Evolutionary conservation across 2,329 filamentous ascomycete genomes (phyloP).

Genomic region (Colletotrichum endophyticum): DNA sequence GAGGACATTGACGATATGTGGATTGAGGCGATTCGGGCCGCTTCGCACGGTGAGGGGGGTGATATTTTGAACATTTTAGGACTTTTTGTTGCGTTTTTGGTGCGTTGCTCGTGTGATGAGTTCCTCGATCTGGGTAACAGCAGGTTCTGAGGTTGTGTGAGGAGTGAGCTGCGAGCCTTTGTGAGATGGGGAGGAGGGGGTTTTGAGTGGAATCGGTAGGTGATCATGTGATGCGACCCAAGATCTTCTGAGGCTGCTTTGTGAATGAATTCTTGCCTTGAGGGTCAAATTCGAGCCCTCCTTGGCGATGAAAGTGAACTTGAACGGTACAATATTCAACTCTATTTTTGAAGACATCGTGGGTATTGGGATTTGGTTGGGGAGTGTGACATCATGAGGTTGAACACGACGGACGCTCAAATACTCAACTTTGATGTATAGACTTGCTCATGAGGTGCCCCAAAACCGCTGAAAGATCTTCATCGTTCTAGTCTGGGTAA

Average conservation of each 20-base stretch:
- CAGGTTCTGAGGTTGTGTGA: not conserved
- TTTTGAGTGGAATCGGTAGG: not conserved
- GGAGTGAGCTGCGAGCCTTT: not conserved
- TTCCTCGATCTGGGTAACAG: not conserved
- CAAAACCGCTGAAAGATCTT: not conserved
- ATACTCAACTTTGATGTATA: not conserved
- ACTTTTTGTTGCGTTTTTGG: not conserved
- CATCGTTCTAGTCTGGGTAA: not conserved
- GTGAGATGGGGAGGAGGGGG: not conserved
- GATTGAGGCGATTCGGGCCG: slow-evolving; percentile 30
- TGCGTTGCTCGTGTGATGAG: not conserved
- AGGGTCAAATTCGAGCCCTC: not conserved
- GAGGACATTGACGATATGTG: slow-evolving; percentile 43
- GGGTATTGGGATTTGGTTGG: not conserved
- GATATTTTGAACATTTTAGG: not conserved
- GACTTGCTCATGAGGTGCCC: not conserved
- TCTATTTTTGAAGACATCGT: not conserved
- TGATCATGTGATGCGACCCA: not conserved
- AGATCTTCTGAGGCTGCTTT: not conserved
- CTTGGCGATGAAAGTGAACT: not conserved
- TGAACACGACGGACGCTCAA: not conserved
- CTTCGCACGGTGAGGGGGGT: slow-evolving; percentile 10
- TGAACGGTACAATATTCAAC: not conserved
- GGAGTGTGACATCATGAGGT: not conserved
- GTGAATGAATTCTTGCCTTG: not conserved